A percentile compares a stretch with the other conserved stretches of the same genome.
These are phyloP conservation scores for Magnusiomyces tetraspermus DNA, from an alignment of 1,139 yeast genomes.

Conservation along the genomic window DNA sequence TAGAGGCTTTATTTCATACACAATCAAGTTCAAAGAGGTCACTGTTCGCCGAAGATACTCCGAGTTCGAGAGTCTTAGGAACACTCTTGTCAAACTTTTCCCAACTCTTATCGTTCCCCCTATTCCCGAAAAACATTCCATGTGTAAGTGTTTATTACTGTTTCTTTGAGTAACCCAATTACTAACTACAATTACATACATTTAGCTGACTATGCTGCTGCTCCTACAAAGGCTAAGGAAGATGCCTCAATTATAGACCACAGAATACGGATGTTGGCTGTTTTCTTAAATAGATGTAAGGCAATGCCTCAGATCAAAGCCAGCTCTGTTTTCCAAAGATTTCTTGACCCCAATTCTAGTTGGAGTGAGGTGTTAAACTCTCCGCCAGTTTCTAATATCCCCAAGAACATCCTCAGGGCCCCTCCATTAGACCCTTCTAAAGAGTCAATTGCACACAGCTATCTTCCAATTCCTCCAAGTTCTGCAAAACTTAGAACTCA, in stretches of 20 bases:
- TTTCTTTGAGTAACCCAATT: not conserved
- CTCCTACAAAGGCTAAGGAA: constrained; percentile 50
- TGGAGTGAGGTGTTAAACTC: constrained; percentile 52
- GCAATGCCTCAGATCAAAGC: constrained; percentile 46
- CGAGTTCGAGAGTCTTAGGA: constrained; percentile 79
- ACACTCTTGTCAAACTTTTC: constrained; percentile 56
- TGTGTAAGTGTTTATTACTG: constrained; percentile 24
- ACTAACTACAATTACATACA: not conserved
- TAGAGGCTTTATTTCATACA: constrained; percentile 68
- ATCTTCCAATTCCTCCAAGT: constrained; percentile 54
- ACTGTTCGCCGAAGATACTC: constrained; percentile 78
- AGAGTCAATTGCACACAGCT: constrained; percentile 49
- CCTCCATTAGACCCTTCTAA: constrained; percentile 47
- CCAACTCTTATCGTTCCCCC: constrained; percentile 87
- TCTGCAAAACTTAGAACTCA: constrained; percentile 30
- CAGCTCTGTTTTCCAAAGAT: constrained; percentile 60
- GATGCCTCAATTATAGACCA: constrained; percentile 45
- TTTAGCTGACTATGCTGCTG: constrained; percentile 38
- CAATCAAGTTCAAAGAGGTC: constrained; percentile 52
- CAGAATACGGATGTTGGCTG: constrained; percentile 67
- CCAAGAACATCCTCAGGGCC: constrained; percentile 44
- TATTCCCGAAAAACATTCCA: constrained; percentile 83
- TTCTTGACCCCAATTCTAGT: constrained; percentile 74
- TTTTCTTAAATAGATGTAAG: constrained; percentile 69
- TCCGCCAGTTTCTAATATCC: constrained; percentile 50